phyloP scores from a whole-genome alignment of 352 stramenopile genomes.

The Phytophthora ohioensis region DNA sequence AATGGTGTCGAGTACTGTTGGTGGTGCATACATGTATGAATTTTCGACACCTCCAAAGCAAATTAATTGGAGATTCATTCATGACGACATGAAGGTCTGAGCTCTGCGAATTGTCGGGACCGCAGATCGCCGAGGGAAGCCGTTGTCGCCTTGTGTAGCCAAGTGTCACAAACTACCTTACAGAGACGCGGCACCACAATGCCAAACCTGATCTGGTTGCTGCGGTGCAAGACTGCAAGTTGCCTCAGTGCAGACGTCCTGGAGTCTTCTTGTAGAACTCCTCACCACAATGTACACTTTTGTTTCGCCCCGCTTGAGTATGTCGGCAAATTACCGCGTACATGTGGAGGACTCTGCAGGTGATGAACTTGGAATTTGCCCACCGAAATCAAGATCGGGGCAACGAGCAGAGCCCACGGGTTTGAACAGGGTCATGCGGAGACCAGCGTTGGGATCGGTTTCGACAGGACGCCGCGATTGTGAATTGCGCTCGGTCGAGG shows the following conservation, averaged over 20 bases:
- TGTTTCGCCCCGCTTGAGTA: background rate
- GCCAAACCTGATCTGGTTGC: conserved; percentile 7
- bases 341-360: background rate
- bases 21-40: background rate
- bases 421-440: conserved; percentile 1
- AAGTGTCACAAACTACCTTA: conserved; percentile 37
- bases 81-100: background rate
- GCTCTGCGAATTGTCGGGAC: background rate
- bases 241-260: conserved; percentile 1
- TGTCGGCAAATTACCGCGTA: background rate
- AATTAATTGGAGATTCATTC: no score
- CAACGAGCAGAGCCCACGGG: background rate
- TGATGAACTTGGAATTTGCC: background rate
- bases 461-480: conserved; percentile 2
- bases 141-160: conserved; percentile 39
- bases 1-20: background rate
- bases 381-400: background rate
- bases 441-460: background rate
- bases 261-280: background rate
- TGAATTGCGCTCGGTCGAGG: background rate
- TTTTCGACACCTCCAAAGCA: background rate
- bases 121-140: conserved; percentile 1
- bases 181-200: conserved; percentile 25
- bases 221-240: background rate
- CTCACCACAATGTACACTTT: conserved; percentile 16